Base-by-base conservation (phyloP, 192 early-diverging fungal species). In the Backusella westeae region DNA sequence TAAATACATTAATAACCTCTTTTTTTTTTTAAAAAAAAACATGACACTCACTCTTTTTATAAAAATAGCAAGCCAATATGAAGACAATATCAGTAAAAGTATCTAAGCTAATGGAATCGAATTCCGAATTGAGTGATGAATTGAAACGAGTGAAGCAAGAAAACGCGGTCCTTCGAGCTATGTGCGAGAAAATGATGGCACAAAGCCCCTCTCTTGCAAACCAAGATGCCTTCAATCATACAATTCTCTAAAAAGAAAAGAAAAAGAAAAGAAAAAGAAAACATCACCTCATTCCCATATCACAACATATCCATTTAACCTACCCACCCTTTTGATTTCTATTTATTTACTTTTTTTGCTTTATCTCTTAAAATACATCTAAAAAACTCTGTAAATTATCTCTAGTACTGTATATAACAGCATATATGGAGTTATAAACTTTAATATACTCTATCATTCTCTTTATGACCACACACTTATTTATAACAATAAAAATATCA, bases 61-160 rank as follows among this genome's bases (percentile, higher is more conserved):
- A 63, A 63, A 63, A 49, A 23, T 71, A 71, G 70, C 70, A 71
- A 71, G 23, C 21, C 8, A 71, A 17, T 41, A 71, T 71, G 42
- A 71, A 71, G 26, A 46, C 70, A 19, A 71, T 71, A 44, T 44
- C 70, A 46, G 0, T 44, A 19, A 71, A 21, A 71, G 44, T 71
- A 19, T 71, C 70, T 49, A 12, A 49, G 14, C 42, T 71, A 12
- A 44, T 71, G 23, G 23, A 12, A 17, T 44, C 9, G 5, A 71
- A 71, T 49, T 44, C 21, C 26, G 29, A 49, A 17, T 32, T 71
- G 15, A 23, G 26, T 44, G 10, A 71, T 0, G 70, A 71, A 71
- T 49, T 71, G 14, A 42, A 41, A 2, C 23, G 42, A 71, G 41
- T 71, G 21, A 71, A 71, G 26, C 23, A 71, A 49, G 70, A 71